phyloP scores from a whole-genome alignment of 257 asterid species.

The Fraxinus cuspidata region DNA sequence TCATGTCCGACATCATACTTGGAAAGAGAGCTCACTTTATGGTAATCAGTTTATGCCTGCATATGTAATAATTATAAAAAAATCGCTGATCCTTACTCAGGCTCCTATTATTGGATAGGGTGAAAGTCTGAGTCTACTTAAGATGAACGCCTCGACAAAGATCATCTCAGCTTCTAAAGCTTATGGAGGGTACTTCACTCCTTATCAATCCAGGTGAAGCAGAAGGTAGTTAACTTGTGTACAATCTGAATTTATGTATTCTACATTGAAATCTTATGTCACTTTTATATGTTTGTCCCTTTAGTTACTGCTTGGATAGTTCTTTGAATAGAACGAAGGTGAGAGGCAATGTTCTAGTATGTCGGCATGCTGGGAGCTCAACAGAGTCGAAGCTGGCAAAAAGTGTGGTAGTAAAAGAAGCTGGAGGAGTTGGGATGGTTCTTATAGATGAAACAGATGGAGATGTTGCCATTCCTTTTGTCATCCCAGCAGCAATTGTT shows the following conservation, averaged over 20 bases:
- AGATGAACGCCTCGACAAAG: conserved; percentile 47
- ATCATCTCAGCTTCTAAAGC: conserved; percentile 83
- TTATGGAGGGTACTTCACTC: conserved; percentile 84
- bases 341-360: conserved; percentile 76
- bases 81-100: conserved; percentile 15
- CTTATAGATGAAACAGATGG: conserved; percentile 78
- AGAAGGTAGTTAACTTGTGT: conserved; percentile 65
- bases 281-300: conserved; percentile 27
- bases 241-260: conserved; percentile 27
- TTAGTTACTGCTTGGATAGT: conserved; percentile 92
- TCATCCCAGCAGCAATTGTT: conserved; percentile 86
- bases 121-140: conserved; percentile 63
- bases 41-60: conserved; percentile 43
- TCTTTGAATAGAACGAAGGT: conserved; percentile 77
- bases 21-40: conserved; percentile 65
- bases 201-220: conserved; percentile 99
- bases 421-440: conserved; percentile 91
- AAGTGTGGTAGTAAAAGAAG: conserved; percentile 69
- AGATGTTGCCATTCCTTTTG: conserved; percentile 84
- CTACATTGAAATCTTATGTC: conserved; percentile 34
- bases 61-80: neutral
- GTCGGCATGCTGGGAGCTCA: conserved; percentile 82
- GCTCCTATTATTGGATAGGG: conserved; percentile 51
- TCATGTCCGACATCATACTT: conserved; percentile 64
- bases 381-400: conserved; percentile 82